These are phyloP conservation scores for Fragaria nilgerrensis DNA, from an alignment of 306 rosid species.

Conservation along the genomic window DNA sequence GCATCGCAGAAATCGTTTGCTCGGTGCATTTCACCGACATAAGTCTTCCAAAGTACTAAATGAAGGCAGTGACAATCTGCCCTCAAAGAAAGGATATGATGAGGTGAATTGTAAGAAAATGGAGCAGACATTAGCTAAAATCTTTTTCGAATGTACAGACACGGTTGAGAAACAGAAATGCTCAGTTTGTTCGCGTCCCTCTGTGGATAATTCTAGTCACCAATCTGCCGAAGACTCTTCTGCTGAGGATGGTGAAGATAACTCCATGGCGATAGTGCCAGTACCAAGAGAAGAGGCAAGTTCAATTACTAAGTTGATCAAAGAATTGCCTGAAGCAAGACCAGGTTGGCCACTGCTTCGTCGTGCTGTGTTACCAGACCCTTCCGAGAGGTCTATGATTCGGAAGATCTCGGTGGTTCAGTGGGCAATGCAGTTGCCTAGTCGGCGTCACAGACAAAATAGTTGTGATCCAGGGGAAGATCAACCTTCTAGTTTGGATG, in stretches of 20 bases:
- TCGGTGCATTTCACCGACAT: constrained; percentile 42
- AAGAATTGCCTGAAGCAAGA: constrained; percentile 47
- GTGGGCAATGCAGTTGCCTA: constrained; percentile 94
- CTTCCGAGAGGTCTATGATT: constrained; percentile 28
- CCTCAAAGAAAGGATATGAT: constrained; percentile 19
- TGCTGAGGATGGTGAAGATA: constrained; percentile 32
- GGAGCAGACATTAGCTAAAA: constrained; percentile 53
- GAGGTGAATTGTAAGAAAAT: constrained; percentile 23
- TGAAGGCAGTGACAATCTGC: constrained; percentile 31
- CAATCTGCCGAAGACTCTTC: constrained; percentile 40
- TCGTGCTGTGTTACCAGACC: constrained; percentile 32
- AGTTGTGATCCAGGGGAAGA: constrained; percentile 33
- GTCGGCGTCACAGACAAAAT: constrained; percentile 38
- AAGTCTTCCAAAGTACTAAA: constrained; percentile 47
- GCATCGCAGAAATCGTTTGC: constrained; percentile 39
- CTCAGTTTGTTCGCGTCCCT: constrained; percentile 46
- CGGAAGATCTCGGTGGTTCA: constrained; percentile 74
- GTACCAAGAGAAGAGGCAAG: constrained; percentile 40
- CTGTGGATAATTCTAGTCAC: constrained; percentile 31
- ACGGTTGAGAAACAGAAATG: constrained; percentile 37
- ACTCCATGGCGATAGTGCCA: constrained; percentile 73
- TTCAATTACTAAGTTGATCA: constrained; percentile 36
- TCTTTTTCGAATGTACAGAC: constrained; percentile 41
- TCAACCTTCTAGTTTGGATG: constrained; percentile 41
- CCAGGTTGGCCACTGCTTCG: constrained; percentile 98